Percentiles rank a stretch among this genome's conserved stretches.
Evolutionary conservation across 768 basidiomycete genomes (phyloP).

Genomic region (Termitomyces sp.): DNA sequence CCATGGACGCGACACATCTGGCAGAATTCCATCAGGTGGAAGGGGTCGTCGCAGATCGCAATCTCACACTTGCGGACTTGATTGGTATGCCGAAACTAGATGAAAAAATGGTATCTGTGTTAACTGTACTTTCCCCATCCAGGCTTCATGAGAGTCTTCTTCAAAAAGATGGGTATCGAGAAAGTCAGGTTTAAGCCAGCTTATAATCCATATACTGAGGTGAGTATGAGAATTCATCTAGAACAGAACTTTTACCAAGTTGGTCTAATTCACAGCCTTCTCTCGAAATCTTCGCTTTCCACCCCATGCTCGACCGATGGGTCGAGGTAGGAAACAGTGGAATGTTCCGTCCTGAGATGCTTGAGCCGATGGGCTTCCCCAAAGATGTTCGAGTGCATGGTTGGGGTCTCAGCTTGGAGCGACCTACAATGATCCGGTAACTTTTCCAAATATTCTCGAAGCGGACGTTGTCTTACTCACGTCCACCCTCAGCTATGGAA

Average conservation of each 20-base stretch:
- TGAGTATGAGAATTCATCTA: constrained; percentile 20
- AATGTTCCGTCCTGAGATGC: constrained; percentile 99
- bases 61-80: constrained; percentile 89
- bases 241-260: not conserved
- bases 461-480: not conserved
- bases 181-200: constrained; percentile 97
- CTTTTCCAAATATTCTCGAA: not conserved
- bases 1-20: constrained; percentile 96
- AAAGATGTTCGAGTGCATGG: constrained; percentile 95
- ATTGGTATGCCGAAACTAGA: constrained; percentile 60
- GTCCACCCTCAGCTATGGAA: constrained; percentile 69
- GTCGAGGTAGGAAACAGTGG: constrained; percentile 99
- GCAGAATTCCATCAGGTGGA: constrained; percentile 99
- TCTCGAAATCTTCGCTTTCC: constrained; percentile 98
- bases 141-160: constrained; percentile 99
- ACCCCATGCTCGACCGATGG: constrained; percentile 90
- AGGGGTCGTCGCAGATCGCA: constrained; percentile 94
- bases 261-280: constrained; percentile 63
- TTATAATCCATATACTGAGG: constrained; percentile 98
- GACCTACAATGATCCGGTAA: constrained; percentile 98
- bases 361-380: constrained; percentile 98
- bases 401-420: constrained; percentile 92
- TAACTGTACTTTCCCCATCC: constrained; percentile 21
- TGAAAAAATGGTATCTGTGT: not conserved
- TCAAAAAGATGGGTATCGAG: constrained; percentile 95